These are phyloP conservation scores for Dillenia suffruticosa DNA, from an alignment of 164 flowering plant species.

Conservation along the genomic window DNA sequence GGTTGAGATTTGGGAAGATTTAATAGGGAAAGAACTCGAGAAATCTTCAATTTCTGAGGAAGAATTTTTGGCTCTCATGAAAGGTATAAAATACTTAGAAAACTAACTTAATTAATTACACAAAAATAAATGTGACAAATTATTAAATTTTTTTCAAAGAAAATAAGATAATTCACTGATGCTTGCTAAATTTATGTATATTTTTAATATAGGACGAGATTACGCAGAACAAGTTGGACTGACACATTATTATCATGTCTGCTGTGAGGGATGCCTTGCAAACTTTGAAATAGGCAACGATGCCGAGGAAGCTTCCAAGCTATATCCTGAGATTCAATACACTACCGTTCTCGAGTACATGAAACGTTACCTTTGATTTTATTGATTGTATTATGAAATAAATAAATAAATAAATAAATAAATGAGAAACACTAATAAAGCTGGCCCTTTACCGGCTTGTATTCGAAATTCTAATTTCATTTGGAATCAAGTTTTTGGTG, in stretches of 20 bases:
- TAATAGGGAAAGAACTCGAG: slow-evolving; percentile 29
- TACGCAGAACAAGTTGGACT: slow-evolving; percentile 49
- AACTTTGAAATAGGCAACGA: slow-evolving; percentile 55
- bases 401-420: too few relatives aligned
- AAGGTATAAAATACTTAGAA: slow-evolving; percentile 26
- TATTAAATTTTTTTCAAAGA: too few relatives aligned
- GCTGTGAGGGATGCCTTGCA: slow-evolving; percentile 66
- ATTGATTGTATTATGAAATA: too few relatives aligned
- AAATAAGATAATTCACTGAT: too few relatives aligned
- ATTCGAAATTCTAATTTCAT: too few relatives aligned
- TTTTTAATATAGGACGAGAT: slow-evolving; percentile 36
- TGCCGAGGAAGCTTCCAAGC: slow-evolving; percentile 60
- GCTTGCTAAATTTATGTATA: too few relatives aligned
- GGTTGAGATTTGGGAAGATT: slow-evolving; percentile 54
- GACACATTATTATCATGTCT: slow-evolving; percentile 67
- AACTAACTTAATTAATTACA: too few relatives aligned
- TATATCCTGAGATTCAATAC: slow-evolving; percentile 69
- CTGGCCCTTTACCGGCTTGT: too few relatives aligned
- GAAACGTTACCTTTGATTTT: slow-evolving; percentile 29
- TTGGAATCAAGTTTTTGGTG: too few relatives aligned
- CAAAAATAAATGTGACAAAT: too few relatives aligned
- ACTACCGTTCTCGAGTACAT: slow-evolving; percentile 49
- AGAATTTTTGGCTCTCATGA: slow-evolving; percentile 41
- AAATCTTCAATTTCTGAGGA: slow-evolving; percentile 32
- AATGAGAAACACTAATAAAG: too few relatives aligned